A percentile compares a stretch with the other conserved stretches of the same genome.
Conservation (phyloP, 345 rosid genomes). For the Eucalyptus curtisii region DNA sequence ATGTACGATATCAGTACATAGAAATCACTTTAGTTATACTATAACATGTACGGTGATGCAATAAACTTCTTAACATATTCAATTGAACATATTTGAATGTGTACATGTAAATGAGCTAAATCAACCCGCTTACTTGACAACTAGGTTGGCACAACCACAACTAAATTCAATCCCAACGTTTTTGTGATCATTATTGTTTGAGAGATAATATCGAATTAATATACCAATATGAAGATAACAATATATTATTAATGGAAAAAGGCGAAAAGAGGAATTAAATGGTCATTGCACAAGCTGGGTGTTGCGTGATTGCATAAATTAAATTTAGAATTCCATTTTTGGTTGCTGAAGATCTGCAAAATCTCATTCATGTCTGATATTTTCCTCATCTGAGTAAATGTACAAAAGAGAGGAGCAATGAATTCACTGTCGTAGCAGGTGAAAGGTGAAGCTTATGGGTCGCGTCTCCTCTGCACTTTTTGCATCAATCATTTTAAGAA, state of each 20-base stretch:
- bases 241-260: neutral
- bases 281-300: neutral
- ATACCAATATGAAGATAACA: fast-evolving
- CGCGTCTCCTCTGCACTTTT: neutral
- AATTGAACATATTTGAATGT: neutral
- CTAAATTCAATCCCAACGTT: neutral
- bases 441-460: neutral
- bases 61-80: neutral
- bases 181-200: neutral
- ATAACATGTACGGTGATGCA: fast-evolving
- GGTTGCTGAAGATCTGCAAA: neutral
- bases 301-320: neutral
- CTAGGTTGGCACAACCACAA: neutral
- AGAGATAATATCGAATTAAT: neutral
- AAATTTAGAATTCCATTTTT: neutral
- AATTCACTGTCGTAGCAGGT: neutral
- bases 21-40: neutral
- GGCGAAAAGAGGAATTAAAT: neutral
- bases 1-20: fast-evolving
- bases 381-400: neutral
- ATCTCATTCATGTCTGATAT: neutral
- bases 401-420: neutral
- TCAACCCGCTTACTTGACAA: neutral
- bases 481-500: neutral
- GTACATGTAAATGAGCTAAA: neutral